Conservation (phyloP, 306 rosid species). For the Leucaena leucocephala region DNA sequence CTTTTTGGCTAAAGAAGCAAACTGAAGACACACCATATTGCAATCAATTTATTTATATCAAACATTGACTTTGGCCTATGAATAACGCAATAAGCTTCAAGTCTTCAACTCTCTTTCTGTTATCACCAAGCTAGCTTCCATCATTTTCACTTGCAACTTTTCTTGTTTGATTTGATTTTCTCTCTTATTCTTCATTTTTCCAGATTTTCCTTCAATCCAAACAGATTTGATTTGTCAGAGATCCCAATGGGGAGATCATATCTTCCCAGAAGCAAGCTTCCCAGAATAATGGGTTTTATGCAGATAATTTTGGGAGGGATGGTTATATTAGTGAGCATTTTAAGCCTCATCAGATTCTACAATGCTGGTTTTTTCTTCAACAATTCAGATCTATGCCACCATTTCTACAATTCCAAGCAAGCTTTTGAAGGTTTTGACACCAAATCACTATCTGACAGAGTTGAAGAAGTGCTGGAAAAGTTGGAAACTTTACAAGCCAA, state of each 20-base stretch:
- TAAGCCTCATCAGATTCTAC: slow-evolving; percentile 70
- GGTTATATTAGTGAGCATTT: slow-evolving; percentile 66
- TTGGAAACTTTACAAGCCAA: slow-evolving; percentile 70
- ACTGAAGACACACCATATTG: neutral
- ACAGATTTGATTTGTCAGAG: neutral
- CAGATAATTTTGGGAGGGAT: slow-evolving; percentile 74
- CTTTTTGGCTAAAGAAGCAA: slow-evolving; percentile 4
- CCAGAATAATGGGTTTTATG: slow-evolving; percentile 61
- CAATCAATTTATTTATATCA: slow-evolving; percentile 10
- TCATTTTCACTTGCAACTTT: neutral
- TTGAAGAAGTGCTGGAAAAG: slow-evolving; percentile 63
- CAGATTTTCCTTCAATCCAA: too few species aligned
- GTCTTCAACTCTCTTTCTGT: neutral
- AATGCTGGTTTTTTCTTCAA: slow-evolving; percentile 70
- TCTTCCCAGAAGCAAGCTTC: slow-evolving; percentile 56
- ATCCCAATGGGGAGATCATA: slow-evolving; percentile 53
- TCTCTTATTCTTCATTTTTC: slow-evolving; percentile 17
- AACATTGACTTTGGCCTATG: slow-evolving; percentile 15
- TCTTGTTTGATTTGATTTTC: slow-evolving; percentile 31
- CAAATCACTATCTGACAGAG: slow-evolving; percentile 59
- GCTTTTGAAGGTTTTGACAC: slow-evolving; percentile 60
- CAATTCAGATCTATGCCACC: slow-evolving; percentile 64
- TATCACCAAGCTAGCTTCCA: neutral
- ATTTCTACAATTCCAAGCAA: slow-evolving; percentile 50
- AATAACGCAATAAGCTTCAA: slow-evolving; percentile 5